These are phyloP conservation scores for Starmerella davenportii DNA, from an alignment of 805 yeast species.

Conservation along the genomic window DNA sequence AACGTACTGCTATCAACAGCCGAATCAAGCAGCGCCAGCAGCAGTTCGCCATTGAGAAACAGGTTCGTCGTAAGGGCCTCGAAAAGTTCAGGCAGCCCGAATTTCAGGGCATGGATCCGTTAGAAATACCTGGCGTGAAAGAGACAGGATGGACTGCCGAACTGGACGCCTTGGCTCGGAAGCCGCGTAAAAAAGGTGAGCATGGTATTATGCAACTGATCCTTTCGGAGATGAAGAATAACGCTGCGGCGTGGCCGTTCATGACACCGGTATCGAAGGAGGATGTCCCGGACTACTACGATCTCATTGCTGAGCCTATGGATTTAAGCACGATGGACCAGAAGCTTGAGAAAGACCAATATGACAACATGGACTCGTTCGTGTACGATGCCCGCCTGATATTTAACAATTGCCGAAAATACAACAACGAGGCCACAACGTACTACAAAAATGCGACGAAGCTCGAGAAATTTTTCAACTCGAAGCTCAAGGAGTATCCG, in stretches of 20 bases:
- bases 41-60: slow-evolving; percentile 5
- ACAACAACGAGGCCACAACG: slow-evolving; percentile 87
- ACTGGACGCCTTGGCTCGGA: slow-evolving; percentile 90
- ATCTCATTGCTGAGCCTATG: slow-evolving; percentile 95
- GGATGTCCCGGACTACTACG: slow-evolving; percentile 92
- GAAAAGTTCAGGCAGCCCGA: slow-evolving; percentile 39
- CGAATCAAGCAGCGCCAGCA: slow-evolving; percentile 59
- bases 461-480: slow-evolving; percentile 71
- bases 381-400: slow-evolving; percentile 73
- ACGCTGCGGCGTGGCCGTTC: slow-evolving; percentile 97
- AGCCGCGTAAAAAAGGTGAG: slow-evolving; percentile 88
- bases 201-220: slow-evolving; percentile 83
- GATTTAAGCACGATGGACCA: slow-evolving; percentile 90
- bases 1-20: slow-evolving; percentile 76
- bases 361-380: slow-evolving; percentile 79
- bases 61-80: slow-evolving; percentile 44
- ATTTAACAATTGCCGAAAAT: slow-evolving; percentile 78
- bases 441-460: slow-evolving; percentile 89
- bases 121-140: slow-evolving; percentile 69
- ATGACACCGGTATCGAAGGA: slow-evolving; percentile 79
- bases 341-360: slow-evolving; percentile 79
- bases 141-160: slow-evolving; percentile 98
- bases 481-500: slow-evolving; percentile 73
- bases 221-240: slow-evolving; percentile 74
- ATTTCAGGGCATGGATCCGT: slow-evolving; percentile 40